Conservation (phyloP, 2,329 filamentous ascomycete species). For the Xylariaceae sp. region DNA sequence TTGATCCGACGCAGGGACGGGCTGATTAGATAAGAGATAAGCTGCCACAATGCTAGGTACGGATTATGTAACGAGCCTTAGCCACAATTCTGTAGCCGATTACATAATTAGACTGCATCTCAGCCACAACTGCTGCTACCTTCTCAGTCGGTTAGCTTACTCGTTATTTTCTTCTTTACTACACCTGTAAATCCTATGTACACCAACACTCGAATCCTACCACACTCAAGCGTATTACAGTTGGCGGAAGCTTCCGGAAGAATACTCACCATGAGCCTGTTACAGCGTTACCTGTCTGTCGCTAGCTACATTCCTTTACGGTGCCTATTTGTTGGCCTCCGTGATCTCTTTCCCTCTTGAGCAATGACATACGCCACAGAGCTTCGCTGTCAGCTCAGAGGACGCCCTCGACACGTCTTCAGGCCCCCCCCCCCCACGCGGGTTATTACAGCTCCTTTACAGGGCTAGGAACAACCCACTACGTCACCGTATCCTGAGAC, state of each 20-base stretch:
- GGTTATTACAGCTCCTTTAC: not conserved
- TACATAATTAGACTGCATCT: too few species aligned
- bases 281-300: not conserved
- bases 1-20: not conserved
- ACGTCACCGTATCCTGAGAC: not conserved
- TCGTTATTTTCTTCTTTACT: not conserved
- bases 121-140: too few species aligned
- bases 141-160: not conserved
- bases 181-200: not conserved
- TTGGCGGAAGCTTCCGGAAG: not conserved
- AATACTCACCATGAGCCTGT: too few species aligned
- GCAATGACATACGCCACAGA: not conserved
- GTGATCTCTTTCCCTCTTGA: not conserved
- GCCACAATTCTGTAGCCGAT: too few species aligned
- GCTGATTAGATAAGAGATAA: not conserved
- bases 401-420: not conserved
- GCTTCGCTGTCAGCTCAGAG: not conserved
- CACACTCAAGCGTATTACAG: not conserved
- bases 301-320: not conserved
- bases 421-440: not conserved
- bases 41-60: too few species aligned
- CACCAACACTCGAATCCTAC: not conserved
- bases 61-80: too few species aligned
- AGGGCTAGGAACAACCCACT: not conserved
- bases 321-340: not conserved